Base-by-base conservation (phyloP, 371 early-diverging fungal species). In the Neoconidiobolus thromboides region DNA sequence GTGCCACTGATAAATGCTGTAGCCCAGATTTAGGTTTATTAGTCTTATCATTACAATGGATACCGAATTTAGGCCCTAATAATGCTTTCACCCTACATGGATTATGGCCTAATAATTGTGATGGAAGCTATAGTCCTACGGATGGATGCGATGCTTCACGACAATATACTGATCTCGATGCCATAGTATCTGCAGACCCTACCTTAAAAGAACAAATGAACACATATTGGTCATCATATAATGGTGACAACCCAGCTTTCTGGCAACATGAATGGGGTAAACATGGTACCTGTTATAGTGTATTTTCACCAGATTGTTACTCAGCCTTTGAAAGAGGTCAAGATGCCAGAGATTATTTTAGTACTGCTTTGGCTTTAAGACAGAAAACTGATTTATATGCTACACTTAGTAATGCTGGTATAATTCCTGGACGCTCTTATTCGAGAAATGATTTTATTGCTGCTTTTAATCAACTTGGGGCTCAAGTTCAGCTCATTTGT, bases 91-190 rank as follows among this genome's bases (percentile, higher is more conserved):
- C 81, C n/a, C 66, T 85, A 36, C 87, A 87, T 62, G 89, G 89
- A 5, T 69, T 89, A 55, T 87, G 89, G 89, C 87, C 91, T 7
- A 86, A 81, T 63, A 74, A 76, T 41, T 85, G 84, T 55, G 48
- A 67, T 10, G 87, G 87, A 62, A 70, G 71, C 40, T 74, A 74
- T 46, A 74, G 75, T 36, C 80, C 81, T 3, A 15, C 61, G 44
- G 64, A 47, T 49, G 87, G 87, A 6, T 88, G 91, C 61, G 87
- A 88, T 67, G 55, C 64, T 3, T 51, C 64, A 3, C 76, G 87
- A 42, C 63, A 69, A 2, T 77, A 79, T 62, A 64, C 66, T 41
- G 68, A 78, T 54, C 69, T 83, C 39, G 73, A 64, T 36, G 55
- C 63, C 10, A 75, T 79, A 38, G 61, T 85, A 15, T 56, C 64